phyloP scores from a whole-genome alignment of 495 filamentous ascomycete genomes.

The Penicillium roqueforti region DNA sequence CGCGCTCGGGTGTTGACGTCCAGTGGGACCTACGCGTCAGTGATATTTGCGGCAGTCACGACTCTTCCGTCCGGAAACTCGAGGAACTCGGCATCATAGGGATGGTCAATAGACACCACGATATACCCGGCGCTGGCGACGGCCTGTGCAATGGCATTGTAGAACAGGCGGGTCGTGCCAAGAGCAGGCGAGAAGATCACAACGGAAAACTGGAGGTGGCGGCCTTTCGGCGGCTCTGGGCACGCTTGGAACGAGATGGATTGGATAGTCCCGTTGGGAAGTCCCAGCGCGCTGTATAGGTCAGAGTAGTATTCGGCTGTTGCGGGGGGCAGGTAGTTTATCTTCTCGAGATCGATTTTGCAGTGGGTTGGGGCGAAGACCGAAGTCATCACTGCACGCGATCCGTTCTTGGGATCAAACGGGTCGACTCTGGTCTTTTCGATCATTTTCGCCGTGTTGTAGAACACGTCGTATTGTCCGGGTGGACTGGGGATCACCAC shows the following conservation, averaged over 20 bases:
- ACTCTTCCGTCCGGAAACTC: slow-evolving; percentile 45
- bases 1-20: slow-evolving; percentile 24
- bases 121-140: slow-evolving; percentile 47
- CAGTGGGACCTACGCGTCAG: not conserved
- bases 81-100: slow-evolving; percentile 46
- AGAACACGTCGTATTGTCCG: slow-evolving; percentile 22
- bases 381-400: slow-evolving; percentile 33
- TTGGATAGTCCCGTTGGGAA: slow-evolving; percentile 1
- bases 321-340: slow-evolving; percentile 14
- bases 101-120: slow-evolving; percentile 47
- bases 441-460: slow-evolving; percentile 19
- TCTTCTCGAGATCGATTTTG: not conserved
- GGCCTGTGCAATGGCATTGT: slow-evolving; percentile 37
- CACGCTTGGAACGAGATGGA: slow-evolving; percentile 4
- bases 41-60: slow-evolving; percentile 19
- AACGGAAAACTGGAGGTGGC: slow-evolving; percentile 14
- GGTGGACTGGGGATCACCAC: slow-evolving; percentile 1
- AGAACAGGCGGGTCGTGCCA: slow-evolving; percentile 29
- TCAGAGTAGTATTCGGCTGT: slow-evolving; percentile 13
- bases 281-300: slow-evolving; percentile 18
- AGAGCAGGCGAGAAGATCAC: slow-evolving; percentile 40
- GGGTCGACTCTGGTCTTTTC: slow-evolving; percentile 31
- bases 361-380: slow-evolving; percentile 30
- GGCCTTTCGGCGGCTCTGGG: slow-evolving; percentile 7
- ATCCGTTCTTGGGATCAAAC: slow-evolving; percentile 23